phyloP scores from a whole-genome alignment of 345 rosid species.

The Gossypium sturtianum region DNA sequence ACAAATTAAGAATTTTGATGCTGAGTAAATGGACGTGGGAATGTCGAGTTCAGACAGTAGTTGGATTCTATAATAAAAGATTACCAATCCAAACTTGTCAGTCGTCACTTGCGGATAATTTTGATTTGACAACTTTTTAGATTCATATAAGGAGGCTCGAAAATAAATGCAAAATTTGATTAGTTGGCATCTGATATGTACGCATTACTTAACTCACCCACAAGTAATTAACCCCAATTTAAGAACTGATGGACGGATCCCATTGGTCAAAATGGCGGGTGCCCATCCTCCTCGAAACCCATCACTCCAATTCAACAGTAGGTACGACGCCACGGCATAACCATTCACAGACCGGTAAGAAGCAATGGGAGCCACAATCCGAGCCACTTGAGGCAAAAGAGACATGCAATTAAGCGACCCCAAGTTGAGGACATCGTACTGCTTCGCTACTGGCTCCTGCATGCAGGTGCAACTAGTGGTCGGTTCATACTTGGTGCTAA shows the following conservation, averaged over 20 bases:
- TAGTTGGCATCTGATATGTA: too few relatives aligned
- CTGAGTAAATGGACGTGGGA: too few relatives aligned
- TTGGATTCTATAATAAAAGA: too few relatives aligned
- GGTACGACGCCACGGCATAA: constrained; percentile 29
- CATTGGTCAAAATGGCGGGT: constrained; percentile 6
- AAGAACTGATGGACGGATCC: not conserved
- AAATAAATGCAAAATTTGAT: too few relatives aligned
- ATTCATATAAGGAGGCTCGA: too few relatives aligned
- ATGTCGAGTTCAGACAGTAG: too few relatives aligned
- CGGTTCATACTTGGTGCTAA: constrained; percentile 38
- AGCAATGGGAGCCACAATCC: constrained; percentile 46
- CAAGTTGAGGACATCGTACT: constrained; percentile 43
- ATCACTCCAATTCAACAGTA: constrained; percentile 57
- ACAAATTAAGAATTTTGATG: too few relatives aligned
- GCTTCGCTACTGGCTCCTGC: constrained; percentile 54
- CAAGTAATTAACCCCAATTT: too few relatives aligned
- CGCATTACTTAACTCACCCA: too few relatives aligned
- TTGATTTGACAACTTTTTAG: too few relatives aligned
- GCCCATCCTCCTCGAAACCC: constrained; percentile 26
- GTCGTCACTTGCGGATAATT: too few relatives aligned
- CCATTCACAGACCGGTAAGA: constrained; percentile 56
- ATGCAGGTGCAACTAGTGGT: constrained; percentile 30
- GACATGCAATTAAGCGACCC: constrained; percentile 49
- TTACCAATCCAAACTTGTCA: too few relatives aligned
- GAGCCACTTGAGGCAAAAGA: constrained; percentile 48